Evolutionary conservation across 164 flowering plant species (phyloP).

Genomic region (Tetracentron sinense): DNA sequence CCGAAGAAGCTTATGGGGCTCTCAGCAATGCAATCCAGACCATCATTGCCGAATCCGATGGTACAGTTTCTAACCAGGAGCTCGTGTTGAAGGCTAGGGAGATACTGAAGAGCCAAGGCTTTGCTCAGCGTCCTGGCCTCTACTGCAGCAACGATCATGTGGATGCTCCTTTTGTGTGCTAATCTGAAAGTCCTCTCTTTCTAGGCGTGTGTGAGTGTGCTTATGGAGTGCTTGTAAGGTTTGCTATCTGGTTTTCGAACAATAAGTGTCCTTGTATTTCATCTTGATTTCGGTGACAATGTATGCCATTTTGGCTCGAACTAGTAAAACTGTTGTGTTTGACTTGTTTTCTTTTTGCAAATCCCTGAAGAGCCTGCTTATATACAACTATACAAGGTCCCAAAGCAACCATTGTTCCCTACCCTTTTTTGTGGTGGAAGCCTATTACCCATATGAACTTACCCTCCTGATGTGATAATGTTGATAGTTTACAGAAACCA

Average conservation of each 20-base stretch:
- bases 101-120: constrained; percentile 70
- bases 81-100: constrained; percentile 68
- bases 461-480: too few relatives aligned
- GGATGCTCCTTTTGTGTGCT: constrained; percentile 69
- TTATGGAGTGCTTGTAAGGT: neutral
- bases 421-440: too few relatives aligned
- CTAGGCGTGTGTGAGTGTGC: neutral
- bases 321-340: too few relatives aligned
- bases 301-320: too few relatives aligned
- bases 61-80: constrained; percentile 50
- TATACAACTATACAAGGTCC: too few relatives aligned
- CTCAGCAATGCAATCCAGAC: constrained; percentile 93
- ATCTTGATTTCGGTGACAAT: too few relatives aligned
- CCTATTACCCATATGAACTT: too few relatives aligned
- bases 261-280: too few relatives aligned
- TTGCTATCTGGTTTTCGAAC: neutral
- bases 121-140: constrained; percentile 86
- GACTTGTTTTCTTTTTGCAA: too few relatives aligned
- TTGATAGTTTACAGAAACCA: too few relatives aligned
- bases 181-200: neutral
- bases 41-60: constrained; percentile 54
- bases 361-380: too few relatives aligned
- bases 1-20: constrained; percentile 76
- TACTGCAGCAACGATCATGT: constrained; percentile 70
- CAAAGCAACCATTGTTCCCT: too few relatives aligned